These are phyloP conservation scores for Aspergillus piperis DNA, from an alignment of 2,329 filamentous ascomycete species.

Conservation along the genomic window DNA sequence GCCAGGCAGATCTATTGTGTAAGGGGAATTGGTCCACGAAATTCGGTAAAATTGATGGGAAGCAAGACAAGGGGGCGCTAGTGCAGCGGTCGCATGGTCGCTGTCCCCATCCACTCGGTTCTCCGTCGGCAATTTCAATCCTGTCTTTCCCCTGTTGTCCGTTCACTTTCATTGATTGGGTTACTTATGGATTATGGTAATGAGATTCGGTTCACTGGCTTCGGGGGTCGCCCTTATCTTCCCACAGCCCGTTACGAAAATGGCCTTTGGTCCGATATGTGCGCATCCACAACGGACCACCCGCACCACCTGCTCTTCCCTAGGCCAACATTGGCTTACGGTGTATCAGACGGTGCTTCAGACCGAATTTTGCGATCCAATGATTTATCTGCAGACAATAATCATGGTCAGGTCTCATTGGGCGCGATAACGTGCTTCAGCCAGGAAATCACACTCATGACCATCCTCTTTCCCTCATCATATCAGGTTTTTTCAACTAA, in stretches of 20 bases:
- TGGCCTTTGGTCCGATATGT: neutral
- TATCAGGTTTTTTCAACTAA: neutral
- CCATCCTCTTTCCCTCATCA: neutral
- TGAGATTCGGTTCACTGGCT: too few relatives aligned
- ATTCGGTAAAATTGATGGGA: neutral
- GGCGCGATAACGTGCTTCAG: neutral
- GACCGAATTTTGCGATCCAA: neutral
- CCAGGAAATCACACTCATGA: neutral
- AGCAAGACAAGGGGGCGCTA: neutral
- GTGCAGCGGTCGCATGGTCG: neutral
- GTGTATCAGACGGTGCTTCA: neutral
- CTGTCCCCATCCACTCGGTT: neutral
- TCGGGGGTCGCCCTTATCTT: neutral
- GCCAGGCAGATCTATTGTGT: neutral
- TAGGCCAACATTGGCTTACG: too few relatives aligned
- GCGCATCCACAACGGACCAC: neutral
- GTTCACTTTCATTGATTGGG: neutral
- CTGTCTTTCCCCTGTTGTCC: neutral
- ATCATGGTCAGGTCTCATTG: neutral
- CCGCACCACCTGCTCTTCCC: neutral
- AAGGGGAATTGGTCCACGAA: neutral
- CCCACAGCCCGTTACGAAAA: neutral
- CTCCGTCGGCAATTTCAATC: neutral
- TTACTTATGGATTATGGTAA: too few relatives aligned
- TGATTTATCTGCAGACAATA: neutral